phyloP scores from a whole-genome alignment of 2,329 filamentous ascomycete species.

The Venturia oleaginea region DNA sequence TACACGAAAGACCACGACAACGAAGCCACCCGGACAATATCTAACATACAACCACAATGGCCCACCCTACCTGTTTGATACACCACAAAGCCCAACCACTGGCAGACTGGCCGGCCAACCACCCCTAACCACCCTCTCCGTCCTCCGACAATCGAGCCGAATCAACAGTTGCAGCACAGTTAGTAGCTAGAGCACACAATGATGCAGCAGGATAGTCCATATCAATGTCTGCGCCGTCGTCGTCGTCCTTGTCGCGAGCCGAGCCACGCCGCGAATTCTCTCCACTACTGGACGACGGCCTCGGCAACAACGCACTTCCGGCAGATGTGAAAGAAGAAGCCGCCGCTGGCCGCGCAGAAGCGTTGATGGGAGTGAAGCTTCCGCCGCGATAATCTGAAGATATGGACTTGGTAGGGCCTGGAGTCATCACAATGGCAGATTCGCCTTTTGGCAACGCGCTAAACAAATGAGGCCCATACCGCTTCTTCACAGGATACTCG shows the following conservation, averaged over 20 bases:
- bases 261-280: background rate
- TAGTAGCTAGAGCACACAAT: background rate
- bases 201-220: background rate
- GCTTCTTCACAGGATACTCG: background rate
- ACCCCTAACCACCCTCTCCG: background rate
- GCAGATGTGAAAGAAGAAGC: background rate
- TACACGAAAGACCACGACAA: background rate
- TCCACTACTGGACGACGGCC: background rate
- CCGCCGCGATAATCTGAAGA: background rate
- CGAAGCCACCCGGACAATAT: background rate
- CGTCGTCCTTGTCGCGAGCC: background rate
- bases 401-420: background rate
- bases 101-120: background rate
- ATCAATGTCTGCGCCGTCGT: background rate
- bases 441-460: background rate
- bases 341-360: background rate
- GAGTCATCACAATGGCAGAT: background rate
- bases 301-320: background rate
- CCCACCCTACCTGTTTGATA: background rate
- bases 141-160: background rate
- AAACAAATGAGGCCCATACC: background rate
- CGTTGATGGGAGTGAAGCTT: background rate
- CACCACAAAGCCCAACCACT: background rate
- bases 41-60: background rate
- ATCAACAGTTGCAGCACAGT: background rate